Base-by-base conservation (phyloP, 176 grass and related monocot species). In the Ensete glaucum region DNA sequence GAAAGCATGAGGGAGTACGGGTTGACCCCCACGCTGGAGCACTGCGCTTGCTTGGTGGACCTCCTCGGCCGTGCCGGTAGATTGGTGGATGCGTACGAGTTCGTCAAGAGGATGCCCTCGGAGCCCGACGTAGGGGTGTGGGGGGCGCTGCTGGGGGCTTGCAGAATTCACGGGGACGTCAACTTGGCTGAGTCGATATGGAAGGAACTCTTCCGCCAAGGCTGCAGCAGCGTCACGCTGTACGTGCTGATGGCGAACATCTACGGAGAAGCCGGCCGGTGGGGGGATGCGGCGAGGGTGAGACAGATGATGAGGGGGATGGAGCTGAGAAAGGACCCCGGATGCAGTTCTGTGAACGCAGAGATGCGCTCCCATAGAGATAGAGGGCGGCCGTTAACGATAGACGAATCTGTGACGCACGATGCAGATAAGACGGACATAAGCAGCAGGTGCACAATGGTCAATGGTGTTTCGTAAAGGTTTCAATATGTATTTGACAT, bases 41-140 rank as follows among this genome's bases (percentile, higher is more conserved):
- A 97, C 63, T 97, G 83, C 11, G 80, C 93, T 66, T 97, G 90
- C 70, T 82, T 92, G 57, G 87, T 92, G 12, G 79, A 87, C 78
- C 80, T 92, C 83, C 81, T 96, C n/a, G 92, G 89, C 0, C 87
- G 93, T 15, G 74, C 83, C 21, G 83, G 83, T 49, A 82, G 88
- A 72, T 67, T 96, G 79, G 71, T 78, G 0, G 89, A 90, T 64
- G 93, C 89, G 16, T 90, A 90, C 62, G 79, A 87, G 27, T 77
- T 92, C 74, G 88, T 92, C 11, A 88, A 69, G 60, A 79, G 80
- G 22, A 92, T 92, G 90, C 73, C 76, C 8, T 48, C 90, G 60
- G 73, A 56, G 12, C 85, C 85, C 1, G 93, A 92, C 60, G 82
- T 74, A 57, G 83, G 85, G 4, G 83, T 97, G 12, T 97, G 90